phyloP scores from a whole-genome alignment of 192 early-diverging fungal species.

The Coemansia nantahalensis region DNA sequence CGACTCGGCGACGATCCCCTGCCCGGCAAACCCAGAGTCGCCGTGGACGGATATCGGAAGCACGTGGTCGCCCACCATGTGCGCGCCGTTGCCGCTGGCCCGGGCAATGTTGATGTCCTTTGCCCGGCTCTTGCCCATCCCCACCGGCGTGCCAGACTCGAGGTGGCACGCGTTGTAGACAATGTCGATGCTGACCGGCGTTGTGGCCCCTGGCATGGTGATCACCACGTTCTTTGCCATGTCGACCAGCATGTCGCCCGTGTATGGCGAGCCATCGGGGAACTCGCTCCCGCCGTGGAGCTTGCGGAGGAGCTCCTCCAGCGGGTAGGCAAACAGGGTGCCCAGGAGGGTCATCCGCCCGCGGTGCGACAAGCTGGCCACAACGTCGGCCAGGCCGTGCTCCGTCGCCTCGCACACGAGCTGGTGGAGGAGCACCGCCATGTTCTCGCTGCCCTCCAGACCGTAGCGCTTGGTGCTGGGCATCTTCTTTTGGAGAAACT shows the following conservation, averaged over 20 bases:
- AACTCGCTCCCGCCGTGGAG: constrained; percentile 92
- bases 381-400: constrained; percentile 70
- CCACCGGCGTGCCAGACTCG: constrained; percentile 90
- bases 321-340: constrained; percentile 73
- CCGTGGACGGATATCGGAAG: constrained; percentile 91
- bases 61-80: constrained; percentile 85
- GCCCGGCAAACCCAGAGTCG: constrained; percentile 81
- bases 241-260: constrained; percentile 89
- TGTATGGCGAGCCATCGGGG: constrained; percentile 64
- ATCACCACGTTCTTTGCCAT: constrained; percentile 71
- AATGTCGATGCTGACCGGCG: constrained; percentile 70
- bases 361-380: constrained; percentile 91
- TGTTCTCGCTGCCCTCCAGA: constrained; percentile 91
- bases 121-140: constrained; percentile 90
- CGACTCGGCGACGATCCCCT: constrained; percentile 92
- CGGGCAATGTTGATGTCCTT: constrained; percentile 69
- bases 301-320: constrained; percentile 82
- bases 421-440: constrained; percentile 85
- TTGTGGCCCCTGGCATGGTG: constrained; percentile 47
- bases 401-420: constrained; percentile 61
- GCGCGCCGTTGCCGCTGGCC: constrained; percentile 3
- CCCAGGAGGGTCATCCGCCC: constrained; percentile 89
- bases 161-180: constrained; percentile 94
- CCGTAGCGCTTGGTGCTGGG: constrained; percentile 96
- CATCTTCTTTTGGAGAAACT: constrained; percentile 94